Evolutionary conservation across 179 eudicot genomes (phyloP).

Genomic region (Silene coronaria): DNA sequence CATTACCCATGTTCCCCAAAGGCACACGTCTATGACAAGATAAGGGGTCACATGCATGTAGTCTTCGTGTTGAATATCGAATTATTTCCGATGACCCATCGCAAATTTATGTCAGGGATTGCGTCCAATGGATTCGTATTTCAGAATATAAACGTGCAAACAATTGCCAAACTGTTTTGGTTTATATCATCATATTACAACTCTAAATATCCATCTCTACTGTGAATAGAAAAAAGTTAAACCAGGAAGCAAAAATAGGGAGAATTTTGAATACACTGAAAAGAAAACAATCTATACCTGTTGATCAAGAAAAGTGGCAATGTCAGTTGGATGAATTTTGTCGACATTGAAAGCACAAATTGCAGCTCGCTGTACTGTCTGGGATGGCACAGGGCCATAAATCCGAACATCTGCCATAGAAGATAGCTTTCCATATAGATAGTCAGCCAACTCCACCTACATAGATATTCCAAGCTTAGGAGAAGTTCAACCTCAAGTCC

Average conservation of each 20-base stretch:
- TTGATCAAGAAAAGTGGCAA: constrained; percentile 90
- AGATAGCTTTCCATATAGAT: constrained; percentile 53
- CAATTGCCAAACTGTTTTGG: neutral
- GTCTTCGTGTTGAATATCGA: neutral
- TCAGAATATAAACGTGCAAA: neutral
- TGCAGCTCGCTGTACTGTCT: constrained; percentile 65
- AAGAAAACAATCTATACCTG: constrained; percentile 39
- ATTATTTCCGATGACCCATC: neutral
- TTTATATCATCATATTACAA: neutral
- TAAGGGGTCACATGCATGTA: neutral
- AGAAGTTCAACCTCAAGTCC: neutral
- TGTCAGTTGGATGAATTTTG: constrained; percentile 76
- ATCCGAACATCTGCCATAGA: constrained; percentile 61
- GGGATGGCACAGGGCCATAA: constrained; percentile 80
- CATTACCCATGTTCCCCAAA: neutral
- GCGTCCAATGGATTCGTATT: neutral
- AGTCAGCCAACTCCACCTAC: constrained; percentile 72
- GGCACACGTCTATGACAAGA: too few species aligned
- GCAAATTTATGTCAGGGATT: neutral
- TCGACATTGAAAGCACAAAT: constrained; percentile 85
- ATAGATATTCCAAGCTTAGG: constrained; percentile 12
- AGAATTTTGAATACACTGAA: neutral
- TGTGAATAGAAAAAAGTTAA: neutral
- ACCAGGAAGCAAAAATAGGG: neutral
- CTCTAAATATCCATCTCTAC: neutral